These are phyloP conservation scores for Brassica juncea DNA, from an alignment of 345 rosid species.

Conservation along the genomic window DNA sequence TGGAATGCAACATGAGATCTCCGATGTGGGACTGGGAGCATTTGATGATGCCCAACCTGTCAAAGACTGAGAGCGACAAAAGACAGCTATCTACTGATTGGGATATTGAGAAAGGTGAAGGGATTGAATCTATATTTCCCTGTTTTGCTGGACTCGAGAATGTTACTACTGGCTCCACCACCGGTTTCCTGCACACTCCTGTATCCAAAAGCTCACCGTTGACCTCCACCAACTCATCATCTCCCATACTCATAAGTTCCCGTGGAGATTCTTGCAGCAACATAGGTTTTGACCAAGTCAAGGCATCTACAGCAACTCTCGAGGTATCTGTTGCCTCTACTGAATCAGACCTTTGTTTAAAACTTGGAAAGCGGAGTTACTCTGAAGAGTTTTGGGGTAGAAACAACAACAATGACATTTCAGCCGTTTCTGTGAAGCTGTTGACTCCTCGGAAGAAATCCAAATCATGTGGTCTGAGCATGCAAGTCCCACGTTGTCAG, in stretches of 20 bases:
- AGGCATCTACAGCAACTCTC: constrained; percentile 32
- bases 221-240: constrained; percentile 27
- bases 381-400: constrained; percentile 57
- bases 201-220: constrained; percentile 47
- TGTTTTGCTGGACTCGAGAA: constrained; percentile 50
- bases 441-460: constrained; percentile 59
- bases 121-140: constrained; percentile 57
- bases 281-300: constrained; percentile 31
- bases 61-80: constrained; percentile 50
- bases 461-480: constrained; percentile 52
- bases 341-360: constrained; percentile 39
- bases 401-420: constrained; percentile 54
- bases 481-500: constrained; percentile 63
- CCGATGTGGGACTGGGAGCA: constrained; percentile 87
- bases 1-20: constrained; percentile 77
- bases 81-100: constrained; percentile 52
- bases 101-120: constrained; percentile 62
- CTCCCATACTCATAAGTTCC: constrained; percentile 21
- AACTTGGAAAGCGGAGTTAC: constrained; percentile 51
- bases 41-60: constrained; percentile 51
- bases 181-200: constrained; percentile 62
- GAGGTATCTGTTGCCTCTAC: constrained; percentile 31
- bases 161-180: constrained; percentile 56
- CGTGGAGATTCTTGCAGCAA: constrained; percentile 39
- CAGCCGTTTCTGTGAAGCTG: constrained; percentile 40